Conservation (phyloP, 2,329 filamentous ascomycete species). For the Coniosporium tulheliwenetii region DNA sequence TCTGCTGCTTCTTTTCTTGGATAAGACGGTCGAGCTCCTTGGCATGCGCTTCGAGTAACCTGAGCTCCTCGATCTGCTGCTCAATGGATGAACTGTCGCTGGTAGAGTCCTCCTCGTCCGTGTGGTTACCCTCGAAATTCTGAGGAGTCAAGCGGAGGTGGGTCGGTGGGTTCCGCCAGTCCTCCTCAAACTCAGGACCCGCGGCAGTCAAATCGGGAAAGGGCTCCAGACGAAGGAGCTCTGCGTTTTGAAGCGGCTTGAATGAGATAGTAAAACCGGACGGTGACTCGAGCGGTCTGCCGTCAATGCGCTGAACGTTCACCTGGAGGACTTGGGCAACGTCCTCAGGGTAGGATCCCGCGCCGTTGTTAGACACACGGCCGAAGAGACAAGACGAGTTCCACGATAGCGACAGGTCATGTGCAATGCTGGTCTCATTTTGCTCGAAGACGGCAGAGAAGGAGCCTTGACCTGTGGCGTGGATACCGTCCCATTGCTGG, state of each 20-base stretch:
- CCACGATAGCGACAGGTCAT: conserved; percentile 18
- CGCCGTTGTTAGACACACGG: conserved; percentile 9
- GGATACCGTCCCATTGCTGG: conserved; percentile 19
- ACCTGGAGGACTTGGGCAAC: conserved; percentile 21
- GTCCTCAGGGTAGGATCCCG: conserved; percentile 5
- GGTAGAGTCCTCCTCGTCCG: conserved; percentile 2
- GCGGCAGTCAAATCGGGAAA: conserved; percentile 15
- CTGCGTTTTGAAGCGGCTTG: conserved; percentile 20
- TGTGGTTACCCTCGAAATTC: conserved; percentile 4
- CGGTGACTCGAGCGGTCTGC: conserved; percentile 12
- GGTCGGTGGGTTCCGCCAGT: conserved; percentile 20
- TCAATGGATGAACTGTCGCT: conserved; percentile 12
- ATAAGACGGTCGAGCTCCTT: conserved; percentile 20
- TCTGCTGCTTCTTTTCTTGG: conserved; percentile 17
- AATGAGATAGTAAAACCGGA: conserved; percentile 24
- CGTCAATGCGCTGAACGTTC: conserved; percentile 22
- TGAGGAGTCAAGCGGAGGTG: conserved; percentile 10
- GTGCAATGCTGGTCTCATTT: conserved; percentile 5
- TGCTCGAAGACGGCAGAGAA: conserved; percentile 13
- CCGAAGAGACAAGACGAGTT: conserved; percentile 19
- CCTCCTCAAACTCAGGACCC: conserved; percentile 13
- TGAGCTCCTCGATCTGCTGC: conserved; percentile 24
- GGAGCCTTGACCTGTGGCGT: conserved; percentile 18
- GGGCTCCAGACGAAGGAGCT: conserved; percentile 18
- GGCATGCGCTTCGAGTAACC: conserved; percentile 20